Evolutionary conservation across 345 rosid species (phyloP), one percentile per base, ranked within the genome.

Genomic region (Eucalyptus decipiens): DNA sequence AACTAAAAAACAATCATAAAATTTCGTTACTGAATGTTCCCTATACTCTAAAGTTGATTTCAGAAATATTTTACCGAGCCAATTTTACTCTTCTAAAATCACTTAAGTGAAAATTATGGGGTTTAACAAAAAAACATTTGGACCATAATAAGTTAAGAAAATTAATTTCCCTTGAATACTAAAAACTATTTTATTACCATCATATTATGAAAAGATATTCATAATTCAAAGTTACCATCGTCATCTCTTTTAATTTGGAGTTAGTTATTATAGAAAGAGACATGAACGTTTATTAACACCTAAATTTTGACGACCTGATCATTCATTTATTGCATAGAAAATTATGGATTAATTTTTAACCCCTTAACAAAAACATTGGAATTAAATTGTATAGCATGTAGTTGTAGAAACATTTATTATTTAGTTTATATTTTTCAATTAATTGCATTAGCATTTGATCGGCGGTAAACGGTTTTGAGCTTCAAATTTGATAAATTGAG

Each of bases 341-440:
- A 52, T 21, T 8, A 8, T 19, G 0, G 58, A 52, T 52, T 52
- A 52, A 52, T 52, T 52, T 52, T 52, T 52, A 52, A 52, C 5
- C 11, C 11, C 2, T 2, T 0, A 21, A 52, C 11, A 4, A 52
- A 21, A 52, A 52, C 11, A 52, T 52, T 52, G 0, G 2, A 52
- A 52, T 8, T 52, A 52, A 52, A 52, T 21, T 52, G 5, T 21
- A 52, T 2, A 52, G 5, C 58, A 52, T 8, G 58, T 21, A 52
- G 26, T 52, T 52, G 11, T 21, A 21, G 10, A 52, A 52, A 11
- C 1, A 19, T 52, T 52, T 21, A 2, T 52, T 21, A 52, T 8
- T 8, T 52, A 21, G 26, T 52, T 52, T 21, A 8, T 21, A 52
- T 52, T 19, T 52, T 52, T 19, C 26, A 52, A 52, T 52, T 52